Percentiles rank a stretch among this genome's conserved stretches.
Evolutionary conservation across 768 basidiomycete species (phyloP).

Genomic region (Lactarius deliciosus): DNA sequence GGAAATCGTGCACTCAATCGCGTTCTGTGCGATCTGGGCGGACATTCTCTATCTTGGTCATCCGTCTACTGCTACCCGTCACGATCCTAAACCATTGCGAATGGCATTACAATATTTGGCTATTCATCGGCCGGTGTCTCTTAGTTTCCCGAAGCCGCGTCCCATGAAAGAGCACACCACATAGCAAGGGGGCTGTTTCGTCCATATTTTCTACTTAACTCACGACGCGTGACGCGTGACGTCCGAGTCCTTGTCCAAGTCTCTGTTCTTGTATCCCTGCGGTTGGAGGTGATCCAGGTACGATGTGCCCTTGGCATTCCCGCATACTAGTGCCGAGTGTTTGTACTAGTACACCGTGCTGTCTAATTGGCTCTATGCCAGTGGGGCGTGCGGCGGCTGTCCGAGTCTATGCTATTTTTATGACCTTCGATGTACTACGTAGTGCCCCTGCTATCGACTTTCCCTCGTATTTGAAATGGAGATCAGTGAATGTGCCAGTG

Average conservation of each 20-base stretch:
- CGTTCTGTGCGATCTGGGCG: not conserved
- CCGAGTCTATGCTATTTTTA: not conserved
- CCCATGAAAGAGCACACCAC: not conserved
- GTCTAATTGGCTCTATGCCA: not conserved
- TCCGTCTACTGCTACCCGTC: not conserved
- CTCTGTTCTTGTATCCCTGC: not conserved
- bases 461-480: not conserved
- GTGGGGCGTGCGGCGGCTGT: not conserved
- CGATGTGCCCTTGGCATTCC: not conserved
- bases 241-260: not conserved
- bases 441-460: no score
- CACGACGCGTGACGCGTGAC: not conserved
- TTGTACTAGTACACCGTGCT: not conserved
- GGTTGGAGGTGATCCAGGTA: not conserved
- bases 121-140: not conserved
- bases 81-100: not conserved
- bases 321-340: not conserved
- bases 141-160: not conserved
- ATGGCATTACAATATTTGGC: not conserved
- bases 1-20: not conserved
- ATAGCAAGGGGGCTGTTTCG: not conserved
- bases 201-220: not conserved
- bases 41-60: not conserved
- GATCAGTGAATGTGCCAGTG: not conserved
- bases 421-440: not conserved